Evolutionary conservation across 1,284 basidiomycete species (phyloP), one percentile per base, ranked within the genome.

Genomic region (Malassezia globosa): DNA sequence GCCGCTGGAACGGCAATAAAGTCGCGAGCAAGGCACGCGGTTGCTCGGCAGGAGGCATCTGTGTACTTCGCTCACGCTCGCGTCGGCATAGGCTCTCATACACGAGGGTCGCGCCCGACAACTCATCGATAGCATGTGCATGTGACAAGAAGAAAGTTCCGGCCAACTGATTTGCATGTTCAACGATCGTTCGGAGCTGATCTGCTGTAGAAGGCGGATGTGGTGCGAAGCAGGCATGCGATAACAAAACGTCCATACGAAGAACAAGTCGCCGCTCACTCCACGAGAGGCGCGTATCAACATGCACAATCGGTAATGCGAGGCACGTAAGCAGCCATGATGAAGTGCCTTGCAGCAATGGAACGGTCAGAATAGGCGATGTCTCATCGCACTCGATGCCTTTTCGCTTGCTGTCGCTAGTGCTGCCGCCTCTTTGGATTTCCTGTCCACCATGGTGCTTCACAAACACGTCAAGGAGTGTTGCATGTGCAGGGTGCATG

Each of bases 1-100:
- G 51, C 7, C 47, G 58, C 39, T 69, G 67, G 29, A 68, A 69
- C 10, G 67, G 67, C 7, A 68, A 39, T 18, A 69, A 36, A 2
- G 47, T 54, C 7, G 67, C 54, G 2, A 39, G 47, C n/a, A 67
- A 46, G 1, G 48, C 48, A 6, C 38, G 27, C n/a, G 56, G 63
- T 50, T 68, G 63, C 5, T 58, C 43, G 1, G 43, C 38, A 27
- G 54, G 57, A 1, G 54, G 46, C 43, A 42, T 52, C 14, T 33
- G 39, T 18, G 44, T 42, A 18, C 18, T 35, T 2, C 39, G 19
- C 0, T 48, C 33, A 8, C 43, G 23, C 19, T 53, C 52, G 10
- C 61, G 51, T 1, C 43, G 48, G 13, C 48, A 46, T 8, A 66
- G 47, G 22, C 56, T 56, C 4, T 31, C 43, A 36, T 64, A 64